Base-by-base conservation (phyloP, 2,329 filamentous ascomycete species). In the Diaporthe capsici region DNA sequence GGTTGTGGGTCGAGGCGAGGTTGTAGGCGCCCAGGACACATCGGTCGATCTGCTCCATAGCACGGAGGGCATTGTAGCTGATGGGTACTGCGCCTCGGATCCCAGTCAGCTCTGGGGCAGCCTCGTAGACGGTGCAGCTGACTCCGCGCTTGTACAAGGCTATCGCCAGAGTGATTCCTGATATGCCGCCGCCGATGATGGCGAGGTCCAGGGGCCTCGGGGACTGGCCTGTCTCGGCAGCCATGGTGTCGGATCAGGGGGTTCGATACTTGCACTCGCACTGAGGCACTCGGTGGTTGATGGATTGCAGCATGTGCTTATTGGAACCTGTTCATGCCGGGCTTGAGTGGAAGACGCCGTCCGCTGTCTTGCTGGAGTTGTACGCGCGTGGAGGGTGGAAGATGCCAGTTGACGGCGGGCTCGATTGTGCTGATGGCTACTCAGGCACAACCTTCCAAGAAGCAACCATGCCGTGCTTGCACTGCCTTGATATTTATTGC, bases 141-240 rank as follows among this genome's bases (percentile, higher is more conserved):
- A 85, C 78, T 39, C 79, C 74, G 44, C 82, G 81, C 67, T 78
- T 74, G 20, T 80, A 77, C 8, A 86, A 81, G 22, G 77, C 78
- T 37, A 85, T 81, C 3, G 84, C 82, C 10, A 85, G 80, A 8
- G 81, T 82, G 0, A 85, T 77, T 15, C 84, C 85, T 75, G 81
- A 86, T 77, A 81, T 87, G 80, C 80, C 87, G 78, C 79, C 86
- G 80, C 80, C 88, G 31, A 86, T 79, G 47, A 86, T 82, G 74
- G 84, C 84, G 61, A 85, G 74, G 67, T 82, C 78, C 71, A 84
- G 79, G 8, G 80, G 79, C 51, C 80, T 79, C 31, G 42, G 44
- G 12, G 44, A 8, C 25, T 39, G 47, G 31, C 31, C 10, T 31
- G 31, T 22, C n/a, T 34, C 65, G 65, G 65, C 47, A n/a, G 65